phyloP scores from a whole-genome alignment of 2,329 filamentous ascomycete genomes.

The Aspergillus sp. region DNA sequence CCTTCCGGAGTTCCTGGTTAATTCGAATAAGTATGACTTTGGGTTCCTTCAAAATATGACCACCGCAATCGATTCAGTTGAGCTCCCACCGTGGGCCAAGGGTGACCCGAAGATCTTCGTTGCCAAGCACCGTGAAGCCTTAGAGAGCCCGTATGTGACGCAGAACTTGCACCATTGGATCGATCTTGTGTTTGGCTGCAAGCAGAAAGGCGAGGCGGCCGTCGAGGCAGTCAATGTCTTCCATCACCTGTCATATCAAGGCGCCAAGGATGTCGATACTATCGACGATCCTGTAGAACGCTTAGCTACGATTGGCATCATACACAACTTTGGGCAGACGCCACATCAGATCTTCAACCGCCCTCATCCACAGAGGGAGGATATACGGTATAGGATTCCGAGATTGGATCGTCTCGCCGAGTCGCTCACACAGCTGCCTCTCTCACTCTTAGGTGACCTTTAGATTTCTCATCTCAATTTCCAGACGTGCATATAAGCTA shows the following conservation, averaged over 20 bases:
- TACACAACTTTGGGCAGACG: conserved; percentile 98
- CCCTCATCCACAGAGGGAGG: conserved; percentile 74
- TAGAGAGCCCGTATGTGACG: conserved; percentile 91
- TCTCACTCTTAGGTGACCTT: conserved; percentile 65
- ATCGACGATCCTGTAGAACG: conserved; percentile 87
- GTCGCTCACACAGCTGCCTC: conserved; percentile 71
- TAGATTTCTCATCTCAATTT: background rate
- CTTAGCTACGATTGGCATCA: conserved; percentile 86
- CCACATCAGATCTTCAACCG: conserved; percentile 90
- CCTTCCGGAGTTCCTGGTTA: conserved; percentile 89
- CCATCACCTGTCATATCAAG: conserved; percentile 91
- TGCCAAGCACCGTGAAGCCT: conserved; percentile 87
- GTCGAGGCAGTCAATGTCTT: conserved; percentile 93
- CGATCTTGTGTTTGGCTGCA: conserved; percentile 88
- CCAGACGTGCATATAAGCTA: background rate
- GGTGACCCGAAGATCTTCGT: conserved; percentile 95
- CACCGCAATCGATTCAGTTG: conserved; percentile 77
- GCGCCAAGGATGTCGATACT: conserved; percentile 85
- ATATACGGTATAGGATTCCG: conserved; percentile 60
- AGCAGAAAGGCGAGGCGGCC: conserved; percentile 89
- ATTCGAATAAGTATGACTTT: conserved; percentile 92
- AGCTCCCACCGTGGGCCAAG: conserved; percentile 94
- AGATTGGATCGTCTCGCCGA: conserved; percentile 77
- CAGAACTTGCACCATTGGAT: conserved; percentile 92
- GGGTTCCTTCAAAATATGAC: conserved; percentile 78